phyloP scores from a whole-genome alignment of 768 basidiomycete genomes.

The Pulveroboletus ravenelii region DNA sequence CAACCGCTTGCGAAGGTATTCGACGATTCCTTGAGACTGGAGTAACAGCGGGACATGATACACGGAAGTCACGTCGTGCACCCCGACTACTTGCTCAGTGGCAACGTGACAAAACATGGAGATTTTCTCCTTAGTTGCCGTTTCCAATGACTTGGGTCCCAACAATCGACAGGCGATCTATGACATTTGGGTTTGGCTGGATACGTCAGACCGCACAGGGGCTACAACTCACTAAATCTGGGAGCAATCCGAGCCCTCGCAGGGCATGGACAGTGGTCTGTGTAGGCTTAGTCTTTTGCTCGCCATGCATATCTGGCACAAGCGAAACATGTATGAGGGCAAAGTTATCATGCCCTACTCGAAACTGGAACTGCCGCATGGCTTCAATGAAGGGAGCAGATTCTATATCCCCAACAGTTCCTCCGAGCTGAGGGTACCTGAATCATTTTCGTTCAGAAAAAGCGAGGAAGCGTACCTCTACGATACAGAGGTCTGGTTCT shows the following conservation, averaged over 20 bases:
- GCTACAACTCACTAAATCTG: constrained; percentile 69
- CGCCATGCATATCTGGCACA: constrained; percentile 98
- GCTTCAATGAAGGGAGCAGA: constrained; percentile 98
- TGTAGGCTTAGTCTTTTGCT: constrained; percentile 99
- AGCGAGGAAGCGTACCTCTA: constrained; percentile 63
- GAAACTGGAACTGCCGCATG: constrained; percentile 99
- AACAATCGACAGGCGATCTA: constrained; percentile 92
- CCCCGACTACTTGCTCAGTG: constrained; percentile 84
- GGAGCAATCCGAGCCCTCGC: constrained; percentile 85
- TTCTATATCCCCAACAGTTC: constrained; percentile 98
- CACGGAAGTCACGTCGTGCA: constrained; percentile 94
- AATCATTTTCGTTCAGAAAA: constrained; percentile 1
- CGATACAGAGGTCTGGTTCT: constrained; percentile 93
- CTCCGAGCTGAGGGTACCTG: constrained; percentile 67
- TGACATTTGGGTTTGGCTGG: background rate
- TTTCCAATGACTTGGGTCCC: constrained; percentile 74
- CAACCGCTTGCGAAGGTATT: constrained; percentile 79
- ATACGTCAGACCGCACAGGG: background rate
- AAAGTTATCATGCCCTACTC: constrained; percentile 94
- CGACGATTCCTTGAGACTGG: constrained; percentile 86
- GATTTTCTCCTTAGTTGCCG: constrained; percentile 89
- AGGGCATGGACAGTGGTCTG: constrained; percentile 95
- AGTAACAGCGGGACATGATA: constrained; percentile 96
- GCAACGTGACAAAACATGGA: constrained; percentile 99
- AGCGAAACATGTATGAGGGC: constrained; percentile 95